Evolutionary conservation across 257 asterid genomes (phyloP).

Genomic region (Fraxinus excelsior): DNA sequence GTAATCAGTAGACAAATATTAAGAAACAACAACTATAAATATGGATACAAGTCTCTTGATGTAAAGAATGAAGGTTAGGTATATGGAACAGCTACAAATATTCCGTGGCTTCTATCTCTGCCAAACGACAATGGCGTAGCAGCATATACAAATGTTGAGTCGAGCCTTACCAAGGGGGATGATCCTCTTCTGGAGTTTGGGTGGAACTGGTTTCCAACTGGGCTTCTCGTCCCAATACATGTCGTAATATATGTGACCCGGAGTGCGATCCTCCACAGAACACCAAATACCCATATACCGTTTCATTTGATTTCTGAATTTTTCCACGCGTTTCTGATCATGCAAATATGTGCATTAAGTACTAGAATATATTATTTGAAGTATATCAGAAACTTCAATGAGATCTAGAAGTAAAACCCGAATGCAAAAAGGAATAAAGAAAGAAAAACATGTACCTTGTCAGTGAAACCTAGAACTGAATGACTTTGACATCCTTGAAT

Average conservation of each 20-base stretch:
- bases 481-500: slow-evolving; percentile 77
- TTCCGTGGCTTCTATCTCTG: slow-evolving; percentile 7
- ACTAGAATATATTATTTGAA: not conserved
- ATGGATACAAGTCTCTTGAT: slow-evolving; percentile 2
- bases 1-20: not conserved
- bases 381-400: not conserved
- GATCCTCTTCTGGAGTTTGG: slow-evolving; percentile 76
- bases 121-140: not conserved
- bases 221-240: slow-evolving; percentile 98
- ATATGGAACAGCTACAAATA: slow-evolving; percentile 15
- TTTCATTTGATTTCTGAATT: slow-evolving; percentile 82
- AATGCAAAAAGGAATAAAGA: not conserved
- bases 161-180: slow-evolving; percentile 67
- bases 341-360: slow-evolving; percentile 3
- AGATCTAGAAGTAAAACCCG: not conserved
- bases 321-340: slow-evolving; percentile 67
- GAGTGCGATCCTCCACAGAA: slow-evolving; percentile 64
- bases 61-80: not conserved
- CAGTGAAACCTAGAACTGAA: slow-evolving; percentile 84
- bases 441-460: slow-evolving; percentile 62
- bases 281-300: slow-evolving; percentile 87
- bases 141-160: not conserved
- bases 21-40: slow-evolving; percentile 26
- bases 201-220: slow-evolving; percentile 88
- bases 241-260: slow-evolving; percentile 91